These are phyloP conservation scores for Zoysia pacifica DNA, from an alignment of 176 grass and related monocot genomes.

Conservation along the genomic window DNA sequence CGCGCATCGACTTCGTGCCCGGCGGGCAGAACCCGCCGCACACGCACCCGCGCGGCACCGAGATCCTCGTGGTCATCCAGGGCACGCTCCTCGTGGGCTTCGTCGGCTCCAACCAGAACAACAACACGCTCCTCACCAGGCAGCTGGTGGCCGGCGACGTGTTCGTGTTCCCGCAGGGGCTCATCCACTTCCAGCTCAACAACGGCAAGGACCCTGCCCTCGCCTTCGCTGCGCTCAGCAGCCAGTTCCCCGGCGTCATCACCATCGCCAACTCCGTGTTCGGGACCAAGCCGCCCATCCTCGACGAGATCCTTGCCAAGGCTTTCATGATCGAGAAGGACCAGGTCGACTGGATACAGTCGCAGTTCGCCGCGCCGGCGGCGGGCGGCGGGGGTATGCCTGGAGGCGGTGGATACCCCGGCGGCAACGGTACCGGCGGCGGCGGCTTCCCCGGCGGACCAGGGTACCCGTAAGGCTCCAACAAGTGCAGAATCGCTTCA, in stretches of 20 bases:
- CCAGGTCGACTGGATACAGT: slow-evolving; percentile 60
- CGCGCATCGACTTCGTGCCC: slow-evolving; percentile 59
- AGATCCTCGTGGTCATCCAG: slow-evolving; percentile 55
- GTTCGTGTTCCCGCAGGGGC: slow-evolving; percentile 61
- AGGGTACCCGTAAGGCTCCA: slow-evolving; percentile 22
- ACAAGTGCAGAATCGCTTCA: neutral
- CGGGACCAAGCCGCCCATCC: slow-evolving; percentile 58
- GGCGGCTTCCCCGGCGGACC: slow-evolving; percentile 4
- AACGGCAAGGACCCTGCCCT: slow-evolving; percentile 33
- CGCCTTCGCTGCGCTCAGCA: slow-evolving; percentile 63
- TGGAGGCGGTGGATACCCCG: neutral
- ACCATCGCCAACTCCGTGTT: slow-evolving; percentile 73
- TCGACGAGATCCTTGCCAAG: slow-evolving; percentile 59
- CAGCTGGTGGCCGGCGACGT: slow-evolving; percentile 52
- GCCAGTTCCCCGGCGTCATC: slow-evolving; percentile 71
- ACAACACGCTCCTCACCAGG: slow-evolving; percentile 56
- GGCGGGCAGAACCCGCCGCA: slow-evolving; percentile 68
- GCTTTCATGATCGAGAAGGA: slow-evolving; percentile 71
- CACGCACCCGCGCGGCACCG: slow-evolving; percentile 62
- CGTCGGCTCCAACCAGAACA: slow-evolving; percentile 60
- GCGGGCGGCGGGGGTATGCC: neutral
- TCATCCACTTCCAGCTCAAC: slow-evolving; percentile 89
- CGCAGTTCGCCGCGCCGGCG: slow-evolving; percentile 37
- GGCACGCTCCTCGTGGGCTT: slow-evolving; percentile 66
- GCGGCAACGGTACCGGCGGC: neutral